Conservation (phyloP, 1,139 yeast species). For the Kodamaea plutei region DNA sequence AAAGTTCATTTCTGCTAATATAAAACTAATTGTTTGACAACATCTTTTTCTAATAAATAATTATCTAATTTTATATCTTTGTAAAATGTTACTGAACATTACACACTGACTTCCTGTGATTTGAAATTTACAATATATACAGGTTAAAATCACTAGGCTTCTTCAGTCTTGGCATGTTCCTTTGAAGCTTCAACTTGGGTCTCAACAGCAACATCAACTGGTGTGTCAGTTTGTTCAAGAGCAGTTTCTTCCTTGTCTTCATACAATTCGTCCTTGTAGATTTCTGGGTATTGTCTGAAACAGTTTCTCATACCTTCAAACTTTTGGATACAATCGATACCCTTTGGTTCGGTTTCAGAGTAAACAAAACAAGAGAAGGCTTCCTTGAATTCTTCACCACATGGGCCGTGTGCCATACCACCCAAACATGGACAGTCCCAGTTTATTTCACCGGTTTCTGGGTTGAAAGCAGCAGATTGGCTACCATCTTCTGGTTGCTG, state of each 20-base stretch:
- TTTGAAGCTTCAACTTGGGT: neutral
- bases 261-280: slow-evolving; percentile 86
- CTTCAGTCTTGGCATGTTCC: slow-evolving; percentile 1
- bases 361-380: slow-evolving; percentile 96
- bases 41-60: no score
- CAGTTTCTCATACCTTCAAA: slow-evolving; percentile 92
- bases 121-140: no score
- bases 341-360: slow-evolving; percentile 95
- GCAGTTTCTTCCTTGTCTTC: slow-evolving; percentile 65
- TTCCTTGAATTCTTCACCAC: slow-evolving; percentile 96
- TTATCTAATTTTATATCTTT: no score
- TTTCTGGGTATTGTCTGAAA: slow-evolving; percentile 90
- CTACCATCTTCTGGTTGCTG: slow-evolving; percentile 7
- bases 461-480: slow-evolving; percentile 65
- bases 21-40: no score
- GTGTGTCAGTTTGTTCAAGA: no score
- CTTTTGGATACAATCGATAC: slow-evolving; percentile 91
- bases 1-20: no score
- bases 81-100: no score
- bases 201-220: no score
- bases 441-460: slow-evolving; percentile 97
- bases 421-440: slow-evolving; percentile 99
- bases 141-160: no score
- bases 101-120: no score
- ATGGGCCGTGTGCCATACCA: slow-evolving; percentile 98